Evolutionary conservation across 192 early-diverging fungal genomes (phyloP), one percentile per base, ranked within the genome.

Genomic region (Podila horticola): DNA sequence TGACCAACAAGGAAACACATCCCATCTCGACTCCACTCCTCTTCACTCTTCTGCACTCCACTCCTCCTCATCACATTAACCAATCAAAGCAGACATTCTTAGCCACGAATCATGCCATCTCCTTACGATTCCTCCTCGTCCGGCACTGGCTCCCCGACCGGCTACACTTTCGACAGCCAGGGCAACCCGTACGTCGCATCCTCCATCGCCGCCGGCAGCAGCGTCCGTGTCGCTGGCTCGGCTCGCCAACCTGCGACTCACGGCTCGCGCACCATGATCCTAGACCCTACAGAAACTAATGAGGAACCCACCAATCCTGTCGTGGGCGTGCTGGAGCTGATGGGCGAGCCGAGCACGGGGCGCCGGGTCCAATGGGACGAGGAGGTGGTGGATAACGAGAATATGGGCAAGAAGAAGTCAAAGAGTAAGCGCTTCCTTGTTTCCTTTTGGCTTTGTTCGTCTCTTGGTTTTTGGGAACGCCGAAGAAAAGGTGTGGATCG

Each of bases 311-410:
- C 22, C n/a, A 19, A 71, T 45, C 34, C 71, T 61, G 26, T 15
- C 7, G 57, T 67, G 52, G 89, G 89, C 52, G 86, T 90, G 4
- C 68, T 90, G 7, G 74, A 83, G 7, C 71, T 90, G 17, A 82
- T 83, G 12, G 90, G 90, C 24, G 89, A 90, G 33, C 72, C 83
- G 55, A 48, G 58, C 15, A 33, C 68, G 29, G 74, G 74, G 58
- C 71, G 82, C 20, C 71, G 71, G 19, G 88, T 93, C 30, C 88
- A 89, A 24, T 93, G 92, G 92, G 91, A 86, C 58, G 88, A 86
- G 13, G 76, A 84, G 45, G 91, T 92, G 11, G 74, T 91, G 19
- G 90, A 93, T 68, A 93, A 93, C 70, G 92, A 93, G 69, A 86
- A 91, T 38, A 74, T 93, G 84, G 86, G 86, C 29, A 90, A 87